These are phyloP conservation scores for Cladochytrium replicatum DNA, from an alignment of 192 early-diverging fungal species.

Conservation along the genomic window DNA sequence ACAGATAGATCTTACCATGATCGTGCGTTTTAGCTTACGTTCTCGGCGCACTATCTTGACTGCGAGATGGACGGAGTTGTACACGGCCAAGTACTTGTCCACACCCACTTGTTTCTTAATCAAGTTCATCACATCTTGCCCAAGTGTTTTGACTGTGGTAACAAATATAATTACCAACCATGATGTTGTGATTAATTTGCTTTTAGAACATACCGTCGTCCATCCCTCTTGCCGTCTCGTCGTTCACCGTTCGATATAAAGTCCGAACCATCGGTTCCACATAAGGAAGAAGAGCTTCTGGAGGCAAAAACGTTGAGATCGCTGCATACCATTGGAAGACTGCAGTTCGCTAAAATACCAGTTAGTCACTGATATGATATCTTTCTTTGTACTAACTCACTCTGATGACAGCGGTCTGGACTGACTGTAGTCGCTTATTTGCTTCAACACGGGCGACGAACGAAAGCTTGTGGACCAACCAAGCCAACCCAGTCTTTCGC, in stretches of 20 bases:
- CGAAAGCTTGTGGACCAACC: slow-evolving; percentile 51
- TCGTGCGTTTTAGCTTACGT: slow-evolving; percentile 49
- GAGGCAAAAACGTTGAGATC: slow-evolving; percentile 54
- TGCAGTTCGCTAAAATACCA: slow-evolving; percentile 61
- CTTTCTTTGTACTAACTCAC: slow-evolving; percentile 26
- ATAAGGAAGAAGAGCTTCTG: slow-evolving; percentile 47
- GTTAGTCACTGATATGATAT: too few relatives aligned
- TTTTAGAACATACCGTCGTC: slow-evolving; percentile 44
- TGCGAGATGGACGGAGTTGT: slow-evolving; percentile 57
- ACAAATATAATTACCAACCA: slow-evolving; percentile 36
- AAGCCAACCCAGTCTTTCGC: slow-evolving; percentile 30
- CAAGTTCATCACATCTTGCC: slow-evolving; percentile 69
- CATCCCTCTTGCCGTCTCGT: slow-evolving; percentile 52
- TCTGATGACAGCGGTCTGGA: slow-evolving; percentile 10
- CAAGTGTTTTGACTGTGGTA: slow-evolving; percentile 62
- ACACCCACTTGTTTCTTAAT: slow-evolving; percentile 68
- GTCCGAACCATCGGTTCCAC: slow-evolving; percentile 62
- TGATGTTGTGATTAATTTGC: slow-evolving; percentile 5
- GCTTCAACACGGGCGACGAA: slow-evolving; percentile 55
- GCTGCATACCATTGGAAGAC: slow-evolving; percentile 94
- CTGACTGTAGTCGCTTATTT: too few relatives aligned
- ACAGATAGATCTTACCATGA: slow-evolving; percentile 32
- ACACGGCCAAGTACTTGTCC: slow-evolving; percentile 51
- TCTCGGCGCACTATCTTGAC: slow-evolving; percentile 51
- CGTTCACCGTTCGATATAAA: slow-evolving; percentile 71